phyloP scores from a whole-genome alignment of 257 asterid species.

The Cordia subcordata region DNA sequence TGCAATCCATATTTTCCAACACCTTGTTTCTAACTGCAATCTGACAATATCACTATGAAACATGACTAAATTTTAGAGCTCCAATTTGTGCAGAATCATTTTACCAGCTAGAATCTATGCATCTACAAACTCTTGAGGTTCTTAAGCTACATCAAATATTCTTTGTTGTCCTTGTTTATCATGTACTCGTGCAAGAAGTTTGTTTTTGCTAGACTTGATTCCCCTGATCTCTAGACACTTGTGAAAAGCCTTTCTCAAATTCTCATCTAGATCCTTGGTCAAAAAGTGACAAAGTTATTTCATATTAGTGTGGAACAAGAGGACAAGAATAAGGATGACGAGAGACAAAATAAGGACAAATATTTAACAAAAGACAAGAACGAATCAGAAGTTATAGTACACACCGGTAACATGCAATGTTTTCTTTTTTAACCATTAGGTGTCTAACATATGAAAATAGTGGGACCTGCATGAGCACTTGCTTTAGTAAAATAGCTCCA shows the following conservation, averaged over 20 bases:
- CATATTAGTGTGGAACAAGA: neutral
- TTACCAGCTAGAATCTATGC: slow-evolving; percentile 64
- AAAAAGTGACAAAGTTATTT: neutral
- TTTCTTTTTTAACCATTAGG: too few relatives aligned
- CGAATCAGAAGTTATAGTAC: too few relatives aligned
- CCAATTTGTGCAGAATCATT: too few relatives aligned
- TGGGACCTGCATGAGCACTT: slow-evolving; percentile 75
- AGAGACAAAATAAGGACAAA: too few relatives aligned
- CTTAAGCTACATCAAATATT: slow-evolving; percentile 69
- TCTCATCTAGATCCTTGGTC: slow-evolving; percentile 83
- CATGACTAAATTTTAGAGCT: too few relatives aligned
- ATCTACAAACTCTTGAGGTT: slow-evolving; percentile 64
- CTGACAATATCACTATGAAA: too few relatives aligned
- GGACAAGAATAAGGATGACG: neutral
- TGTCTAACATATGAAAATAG: slow-evolving; percentile 9
- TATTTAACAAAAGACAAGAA: too few relatives aligned
- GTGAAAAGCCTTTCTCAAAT: slow-evolving; percentile 87
- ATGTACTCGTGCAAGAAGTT: slow-evolving; percentile 80
- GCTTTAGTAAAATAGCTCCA: slow-evolving; percentile 58
- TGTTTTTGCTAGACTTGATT: slow-evolving; percentile 64
- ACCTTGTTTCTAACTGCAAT: too few relatives aligned
- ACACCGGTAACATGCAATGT: too few relatives aligned
- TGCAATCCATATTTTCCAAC: too few relatives aligned
- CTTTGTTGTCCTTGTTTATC: slow-evolving; percentile 71
- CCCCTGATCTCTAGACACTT: slow-evolving; percentile 90